phyloP scores from a whole-genome alignment of 2,329 filamentous ascomycete species.

The Botrytis paeoniae region DNA sequence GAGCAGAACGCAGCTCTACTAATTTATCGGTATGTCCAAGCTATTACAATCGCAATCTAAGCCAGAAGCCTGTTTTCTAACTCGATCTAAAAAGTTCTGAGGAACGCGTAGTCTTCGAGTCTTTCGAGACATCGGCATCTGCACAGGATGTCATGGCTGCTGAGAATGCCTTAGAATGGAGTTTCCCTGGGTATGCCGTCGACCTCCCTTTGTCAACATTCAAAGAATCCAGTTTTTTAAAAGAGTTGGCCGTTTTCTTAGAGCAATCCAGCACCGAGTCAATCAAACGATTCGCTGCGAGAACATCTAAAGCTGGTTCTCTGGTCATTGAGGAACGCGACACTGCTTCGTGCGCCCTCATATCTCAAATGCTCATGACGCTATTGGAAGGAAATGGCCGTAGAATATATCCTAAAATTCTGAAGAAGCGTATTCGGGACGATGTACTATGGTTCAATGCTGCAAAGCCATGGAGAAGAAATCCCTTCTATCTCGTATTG shows the following conservation, averaged over 20 bases:
- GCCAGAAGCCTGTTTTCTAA: neutral
- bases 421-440: constrained; percentile 60
- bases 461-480: constrained; percentile 58
- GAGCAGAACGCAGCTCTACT: constrained; percentile 50
- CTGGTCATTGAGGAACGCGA: constrained; percentile 54
- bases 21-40: constrained; percentile 40
- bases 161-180: constrained; percentile 52
- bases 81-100: neutral
- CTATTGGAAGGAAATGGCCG: constrained; percentile 55
- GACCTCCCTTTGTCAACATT: constrained; percentile 45
- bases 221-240: constrained; percentile 44
- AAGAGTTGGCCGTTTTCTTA: constrained; percentile 50
- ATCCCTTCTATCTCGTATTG: constrained; percentile 58
- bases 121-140: constrained; percentile 57
- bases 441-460: constrained; percentile 52
- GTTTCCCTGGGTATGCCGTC: constrained; percentile 56
- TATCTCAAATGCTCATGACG: constrained; percentile 59
- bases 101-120: constrained; percentile 50
- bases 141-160: constrained; percentile 52
- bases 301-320: constrained; percentile 50
- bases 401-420: constrained; percentile 36
- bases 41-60: neutral
- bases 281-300: constrained; percentile 52
- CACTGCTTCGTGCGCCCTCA: constrained; percentile 53
- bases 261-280: constrained; percentile 54